A percentile compares a stretch with the other conserved stretches of the same genome.
phyloP scores from a whole-genome alignment of 1,284 basidiomycete species.

The Neotropicomus parvogracilis region DNA sequence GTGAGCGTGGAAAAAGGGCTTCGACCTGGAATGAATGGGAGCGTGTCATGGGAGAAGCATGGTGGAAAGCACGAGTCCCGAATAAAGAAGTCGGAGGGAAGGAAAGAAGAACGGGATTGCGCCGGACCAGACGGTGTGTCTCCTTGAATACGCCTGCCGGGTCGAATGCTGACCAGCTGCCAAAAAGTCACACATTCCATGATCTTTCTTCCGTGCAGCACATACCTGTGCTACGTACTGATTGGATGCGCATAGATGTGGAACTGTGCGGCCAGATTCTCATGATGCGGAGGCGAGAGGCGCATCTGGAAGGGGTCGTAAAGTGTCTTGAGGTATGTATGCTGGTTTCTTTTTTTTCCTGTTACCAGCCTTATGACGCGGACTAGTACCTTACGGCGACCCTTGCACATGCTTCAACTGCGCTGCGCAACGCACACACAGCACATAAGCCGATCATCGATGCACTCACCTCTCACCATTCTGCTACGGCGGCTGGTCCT shows the following conservation, averaged over 20 bases:
- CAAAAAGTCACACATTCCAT: slow-evolving; percentile 58
- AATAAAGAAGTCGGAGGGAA: slow-evolving; percentile 11
- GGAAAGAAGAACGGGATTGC: slow-evolving; percentile 3
- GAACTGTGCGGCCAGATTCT: slow-evolving; percentile 71
- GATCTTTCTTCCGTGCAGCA: slow-evolving; percentile 46
- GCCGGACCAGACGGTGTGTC: slow-evolving; percentile 20
- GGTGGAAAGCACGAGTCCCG: slow-evolving; percentile 21
- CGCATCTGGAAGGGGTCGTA: slow-evolving; percentile 46
- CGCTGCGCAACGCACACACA: slow-evolving; percentile 55
- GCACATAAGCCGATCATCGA: slow-evolving; percentile 45
- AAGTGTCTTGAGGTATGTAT: slow-evolving; percentile 36
- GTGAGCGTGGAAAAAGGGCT: slow-evolving; percentile 32
- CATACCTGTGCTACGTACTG: slow-evolving; percentile 47
- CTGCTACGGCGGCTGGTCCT: background rate
- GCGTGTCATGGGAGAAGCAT: slow-evolving; percentile 18
- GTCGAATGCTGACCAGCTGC: slow-evolving; percentile 9
- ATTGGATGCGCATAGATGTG: slow-evolving; percentile 72
- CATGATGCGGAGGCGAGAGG: slow-evolving; percentile 61
- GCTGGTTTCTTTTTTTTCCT: slow-evolving; percentile 8
- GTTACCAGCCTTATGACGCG: background rate
- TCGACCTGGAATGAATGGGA: slow-evolving; percentile 52
- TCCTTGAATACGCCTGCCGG: background rate
- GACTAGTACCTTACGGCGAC: slow-evolving; percentile 48
- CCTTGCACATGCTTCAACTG: slow-evolving; percentile 51
- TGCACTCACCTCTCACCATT: slow-evolving; percentile 40